Evolutionary conservation across 495 filamentous ascomycete species (phyloP), one percentile per base, ranked within the genome.

Genomic region (Aspergillus sclerotioniger): DNA sequence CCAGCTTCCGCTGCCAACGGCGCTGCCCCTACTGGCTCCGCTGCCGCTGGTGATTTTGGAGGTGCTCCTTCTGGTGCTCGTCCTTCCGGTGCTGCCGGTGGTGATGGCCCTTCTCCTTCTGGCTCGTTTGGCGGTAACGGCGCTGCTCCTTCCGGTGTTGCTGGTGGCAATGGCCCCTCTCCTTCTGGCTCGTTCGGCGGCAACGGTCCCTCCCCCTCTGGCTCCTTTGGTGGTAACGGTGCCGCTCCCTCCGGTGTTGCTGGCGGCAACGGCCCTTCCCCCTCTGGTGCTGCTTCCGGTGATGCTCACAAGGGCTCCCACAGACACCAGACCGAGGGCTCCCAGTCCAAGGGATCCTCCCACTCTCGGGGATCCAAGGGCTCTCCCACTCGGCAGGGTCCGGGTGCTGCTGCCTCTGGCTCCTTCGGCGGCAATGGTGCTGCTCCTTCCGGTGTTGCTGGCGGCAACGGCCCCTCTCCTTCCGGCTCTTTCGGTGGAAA

Each of bases 391-490:
- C 2, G 5, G 25, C 25, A 25, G 25, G 25, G 25, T 5, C 25
- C 25, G 33, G 33, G 33, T 37, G 33, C 46, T 3, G 21, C 46
- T n/a, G 21, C 46, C 8, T 49, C 46, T 2, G 46, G 46, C 21
- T 49, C 25, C 8, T 13, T 10, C 21, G 29, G 25, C 25, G 13
- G 20, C 21, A 7, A 25, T 6, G 44, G 44, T 17, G 10, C 16
- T 21, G 25, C 21, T 29, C 21, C 47, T 7, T 50, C 47, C 28
- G 28, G 47, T 28, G 33, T 13, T 16, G 1, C 20, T 6, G 44
- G 44, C 25, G 47, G 47, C 8, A 28, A 50, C 15, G 47, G 47
- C 15, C 47, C 25, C 25, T 50, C 47, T 32, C 47, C 47, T 21
- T 49, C 47, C n/a, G 47, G 47, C 12, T 28, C 47, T 17, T 28